Evolutionary conservation across 1,284 basidiomycete species (phyloP).

Genomic region (Volvariella volvacea): DNA sequence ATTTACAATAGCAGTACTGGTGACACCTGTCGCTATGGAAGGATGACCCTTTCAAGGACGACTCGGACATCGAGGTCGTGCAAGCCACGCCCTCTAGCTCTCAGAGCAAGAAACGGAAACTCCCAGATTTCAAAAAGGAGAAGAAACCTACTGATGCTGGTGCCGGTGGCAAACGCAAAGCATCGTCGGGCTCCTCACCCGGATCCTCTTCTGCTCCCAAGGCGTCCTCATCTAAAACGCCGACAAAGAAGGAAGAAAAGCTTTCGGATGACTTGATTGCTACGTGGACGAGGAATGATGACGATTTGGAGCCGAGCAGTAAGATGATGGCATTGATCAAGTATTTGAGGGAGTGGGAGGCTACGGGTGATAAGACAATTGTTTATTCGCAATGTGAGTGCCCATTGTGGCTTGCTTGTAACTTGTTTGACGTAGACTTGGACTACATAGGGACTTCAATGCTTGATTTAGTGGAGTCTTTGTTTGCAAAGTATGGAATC

Average conservation of each 20-base stretch:
- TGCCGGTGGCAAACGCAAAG: conserved; percentile 17
- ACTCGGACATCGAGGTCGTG: conserved; percentile 20
- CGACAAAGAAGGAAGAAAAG: too few relatives aligned
- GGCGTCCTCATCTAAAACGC: too few relatives aligned
- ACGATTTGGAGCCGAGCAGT: conserved; percentile 55
- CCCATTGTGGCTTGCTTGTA: neutral
- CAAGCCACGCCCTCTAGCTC: conserved; percentile 3
- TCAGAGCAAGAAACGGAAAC: conserved; percentile 12
- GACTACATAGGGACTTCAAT: conserved; percentile 60
- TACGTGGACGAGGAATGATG: conserved; percentile 48
- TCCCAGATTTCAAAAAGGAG: conserved; percentile 8
- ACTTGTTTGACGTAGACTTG: neutral
- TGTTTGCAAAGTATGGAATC: conserved; percentile 54
- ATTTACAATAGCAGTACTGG: conserved; percentile 8
- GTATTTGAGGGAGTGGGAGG: conserved; percentile 53
- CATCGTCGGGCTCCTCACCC: conserved; percentile 10
- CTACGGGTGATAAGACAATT: conserved; percentile 59
- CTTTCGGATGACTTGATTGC: conserved; percentile 36
- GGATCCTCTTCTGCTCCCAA: too few relatives aligned
- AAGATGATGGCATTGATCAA: conserved; percentile 59
- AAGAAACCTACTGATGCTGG: conserved; percentile 1
- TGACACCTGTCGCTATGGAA: conserved; percentile 17
- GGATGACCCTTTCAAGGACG: conserved; percentile 16
- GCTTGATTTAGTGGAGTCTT: conserved; percentile 54
- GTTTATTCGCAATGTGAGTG: conserved; percentile 64